Conservation (phyloP, 495 filamentous ascomycete species). For the Parachaetomium inaequale region DNA sequence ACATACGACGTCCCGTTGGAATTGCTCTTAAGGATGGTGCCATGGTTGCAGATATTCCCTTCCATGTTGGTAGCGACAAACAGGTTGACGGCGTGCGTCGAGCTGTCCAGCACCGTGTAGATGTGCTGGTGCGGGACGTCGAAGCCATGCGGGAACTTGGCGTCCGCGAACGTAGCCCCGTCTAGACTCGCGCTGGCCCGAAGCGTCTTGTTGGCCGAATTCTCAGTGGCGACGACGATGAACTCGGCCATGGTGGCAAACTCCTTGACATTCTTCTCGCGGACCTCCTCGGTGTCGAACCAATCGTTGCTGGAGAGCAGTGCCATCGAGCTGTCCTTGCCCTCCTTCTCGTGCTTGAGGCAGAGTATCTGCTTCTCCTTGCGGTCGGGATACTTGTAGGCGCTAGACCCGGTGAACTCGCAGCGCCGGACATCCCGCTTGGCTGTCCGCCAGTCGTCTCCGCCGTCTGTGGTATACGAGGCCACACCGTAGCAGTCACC, state of each 20-base stretch:
- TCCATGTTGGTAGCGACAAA: conserved; percentile 71
- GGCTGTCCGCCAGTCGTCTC: conserved; percentile 68
- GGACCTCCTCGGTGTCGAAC: conserved; percentile 57
- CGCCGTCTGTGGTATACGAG: conserved; percentile 68
- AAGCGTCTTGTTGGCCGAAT: conserved; percentile 61
- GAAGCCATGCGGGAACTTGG: conserved; percentile 79
- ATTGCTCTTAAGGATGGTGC: conserved; percentile 94
- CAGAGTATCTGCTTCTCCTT: conserved; percentile 73
- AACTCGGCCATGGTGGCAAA: conserved; percentile 95
- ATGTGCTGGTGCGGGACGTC: conserved; percentile 66
- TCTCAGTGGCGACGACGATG: conserved; percentile 78
- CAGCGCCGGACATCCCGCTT: conserved; percentile 69
- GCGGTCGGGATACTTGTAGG: conserved; percentile 61
- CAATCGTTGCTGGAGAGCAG: conserved; percentile 72
- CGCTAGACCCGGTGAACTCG: conserved; percentile 67
- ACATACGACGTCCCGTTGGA: conserved; percentile 96
- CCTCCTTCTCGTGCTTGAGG: conserved; percentile 65
- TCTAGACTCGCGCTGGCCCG: conserved; percentile 80
- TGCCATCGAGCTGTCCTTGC: conserved; percentile 60
- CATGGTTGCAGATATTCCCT: conserved; percentile 57
- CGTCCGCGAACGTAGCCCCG: conserved; percentile 74
- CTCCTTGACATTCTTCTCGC: conserved; percentile 66
- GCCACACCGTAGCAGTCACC: conserved; percentile 66
- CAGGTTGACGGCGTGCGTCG: conserved; percentile 86
- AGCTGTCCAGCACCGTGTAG: conserved; percentile 91